Percentiles rank a stretch among this genome's conserved stretches.
These are phyloP conservation scores for Rhynchosporium graminicola DNA, from an alignment of 2,329 filamentous ascomycete species.

Conservation along the genomic window DNA sequence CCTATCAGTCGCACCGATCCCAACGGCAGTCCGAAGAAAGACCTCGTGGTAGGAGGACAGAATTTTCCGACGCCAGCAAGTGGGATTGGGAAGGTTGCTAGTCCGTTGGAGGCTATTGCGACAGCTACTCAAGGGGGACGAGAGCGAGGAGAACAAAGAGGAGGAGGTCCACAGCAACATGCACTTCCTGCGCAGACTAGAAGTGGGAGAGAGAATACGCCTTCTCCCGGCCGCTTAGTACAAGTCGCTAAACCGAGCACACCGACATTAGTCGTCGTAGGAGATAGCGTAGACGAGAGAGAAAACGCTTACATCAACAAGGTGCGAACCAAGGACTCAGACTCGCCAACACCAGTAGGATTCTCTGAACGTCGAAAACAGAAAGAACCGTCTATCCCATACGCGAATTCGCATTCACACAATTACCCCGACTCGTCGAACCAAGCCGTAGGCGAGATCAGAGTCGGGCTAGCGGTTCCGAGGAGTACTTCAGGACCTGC, in stretches of 20 bases:
- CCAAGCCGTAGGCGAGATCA: slow-evolving; percentile 26
- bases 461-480: slow-evolving; percentile 36
- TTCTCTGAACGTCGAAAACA: slow-evolving; percentile 42
- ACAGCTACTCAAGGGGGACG: slow-evolving; percentile 27
- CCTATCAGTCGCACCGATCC: background rate
- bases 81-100: slow-evolving; percentile 19
- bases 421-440: background rate
- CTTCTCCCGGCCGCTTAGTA: slow-evolving; percentile 24
- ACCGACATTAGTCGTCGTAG: slow-evolving; percentile 36
- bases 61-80: slow-evolving; percentile 23
- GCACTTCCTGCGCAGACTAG: background rate
- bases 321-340: slow-evolving; percentile 30
- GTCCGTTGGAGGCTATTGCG: slow-evolving; percentile 29
- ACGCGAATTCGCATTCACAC: background rate
- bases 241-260: slow-evolving; percentile 30
- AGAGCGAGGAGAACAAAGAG: slow-evolving; percentile 11
- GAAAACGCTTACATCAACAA: slow-evolving; percentile 21
- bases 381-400: slow-evolving; percentile 5
- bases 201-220: slow-evolving; percentile 13
- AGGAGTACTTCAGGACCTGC: background rate
- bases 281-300: slow-evolving; percentile 16
- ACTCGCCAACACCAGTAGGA: slow-evolving; percentile 15
- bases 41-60: slow-evolving; percentile 5
- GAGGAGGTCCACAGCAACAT: background rate
- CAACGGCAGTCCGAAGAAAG: slow-evolving; percentile 11